A percentile compares a stretch with the other conserved stretches of the same genome.
These are phyloP conservation scores for Phaeosphaeriaceae sp. DNA, from an alignment of 2,329 filamentous ascomycete species.

Conservation along the genomic window DNA sequence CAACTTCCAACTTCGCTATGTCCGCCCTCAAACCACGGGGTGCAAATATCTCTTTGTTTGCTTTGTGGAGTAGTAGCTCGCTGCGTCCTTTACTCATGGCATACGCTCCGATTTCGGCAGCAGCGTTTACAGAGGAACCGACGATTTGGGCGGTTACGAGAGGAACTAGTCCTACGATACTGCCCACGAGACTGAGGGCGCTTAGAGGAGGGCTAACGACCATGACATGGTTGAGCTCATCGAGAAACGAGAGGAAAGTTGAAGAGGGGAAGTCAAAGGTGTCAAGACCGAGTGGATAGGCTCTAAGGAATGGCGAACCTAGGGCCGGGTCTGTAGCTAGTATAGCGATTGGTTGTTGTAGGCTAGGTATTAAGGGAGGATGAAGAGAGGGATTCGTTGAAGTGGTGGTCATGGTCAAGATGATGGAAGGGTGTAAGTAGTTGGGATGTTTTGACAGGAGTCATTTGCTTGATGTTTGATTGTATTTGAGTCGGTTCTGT, in stretches of 20 bases:
- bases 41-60: conserved; percentile 6
- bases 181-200: conserved; percentile 1
- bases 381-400: neutral
- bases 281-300: conserved; percentile 7
- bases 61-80: neutral
- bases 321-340: conserved; percentile 2
- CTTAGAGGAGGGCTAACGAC: conserved; percentile 6
- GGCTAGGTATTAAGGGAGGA: neutral
- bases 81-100: conserved; percentile 4
- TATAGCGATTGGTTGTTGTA: conserved; percentile 6
- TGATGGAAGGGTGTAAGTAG: neutral
- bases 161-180: conserved; percentile 3
- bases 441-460: too few relatives aligned
- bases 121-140: neutral
- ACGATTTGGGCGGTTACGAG: conserved; percentile 6
- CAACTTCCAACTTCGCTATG: conserved; percentile 7
- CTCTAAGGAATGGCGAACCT: conserved; percentile 9
- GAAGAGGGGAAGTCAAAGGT: neutral
- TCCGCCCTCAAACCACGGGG: conserved; percentile 2
- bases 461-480: too few relatives aligned
- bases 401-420: neutral
- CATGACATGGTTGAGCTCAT: conserved; percentile 6
- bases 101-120: neutral
- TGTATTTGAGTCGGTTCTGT: too few relatives aligned
- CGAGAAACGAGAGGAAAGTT: conserved; percentile 7